A percentile compares a stretch with the other conserved stretches of the same genome.
Evolutionary conservation across 148 eudicot genomes (phyloP).

Genomic region (Vaccinium corymbosum): DNA sequence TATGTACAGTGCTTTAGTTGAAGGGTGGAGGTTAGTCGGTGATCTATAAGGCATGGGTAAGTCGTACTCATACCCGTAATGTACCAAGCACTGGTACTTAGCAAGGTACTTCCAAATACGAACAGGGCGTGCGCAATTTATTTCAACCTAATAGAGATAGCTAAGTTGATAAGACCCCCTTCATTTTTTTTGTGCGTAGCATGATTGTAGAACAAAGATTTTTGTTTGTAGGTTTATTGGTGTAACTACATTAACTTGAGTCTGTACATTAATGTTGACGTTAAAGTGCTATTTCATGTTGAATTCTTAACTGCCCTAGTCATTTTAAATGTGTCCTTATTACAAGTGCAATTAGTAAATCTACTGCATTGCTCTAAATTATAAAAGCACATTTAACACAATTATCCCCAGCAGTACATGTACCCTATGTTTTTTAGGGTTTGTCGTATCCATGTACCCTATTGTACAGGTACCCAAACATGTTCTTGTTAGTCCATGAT

Average conservation of each 20-base stretch:
- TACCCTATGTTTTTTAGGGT: neutral
- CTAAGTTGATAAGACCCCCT: neutral
- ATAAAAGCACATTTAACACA: neutral
- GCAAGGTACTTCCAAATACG: neutral
- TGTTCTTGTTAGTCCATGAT: neutral
- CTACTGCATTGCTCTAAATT: neutral
- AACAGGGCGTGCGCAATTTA: neutral
- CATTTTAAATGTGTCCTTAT: neutral
- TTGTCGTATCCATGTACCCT: neutral
- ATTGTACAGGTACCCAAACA: neutral
- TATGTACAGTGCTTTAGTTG: neutral
- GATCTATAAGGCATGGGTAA: neutral
- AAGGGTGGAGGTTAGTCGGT: neutral
- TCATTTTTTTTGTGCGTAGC: neutral
- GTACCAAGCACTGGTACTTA: neutral
- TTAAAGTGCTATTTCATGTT: neutral
- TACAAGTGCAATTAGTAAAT: neutral
- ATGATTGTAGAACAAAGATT: neutral
- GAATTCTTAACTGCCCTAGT: neutral
- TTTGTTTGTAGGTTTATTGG: neutral
- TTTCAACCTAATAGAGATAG: neutral
- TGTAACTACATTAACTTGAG: neutral
- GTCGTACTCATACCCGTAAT: neutral
- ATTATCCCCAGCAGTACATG: neutral
- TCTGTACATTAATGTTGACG: neutral